These are phyloP conservation scores for Pseudocercospora eumusae DNA, from an alignment of 2,329 filamentous ascomycete species.

Conservation along the genomic window DNA sequence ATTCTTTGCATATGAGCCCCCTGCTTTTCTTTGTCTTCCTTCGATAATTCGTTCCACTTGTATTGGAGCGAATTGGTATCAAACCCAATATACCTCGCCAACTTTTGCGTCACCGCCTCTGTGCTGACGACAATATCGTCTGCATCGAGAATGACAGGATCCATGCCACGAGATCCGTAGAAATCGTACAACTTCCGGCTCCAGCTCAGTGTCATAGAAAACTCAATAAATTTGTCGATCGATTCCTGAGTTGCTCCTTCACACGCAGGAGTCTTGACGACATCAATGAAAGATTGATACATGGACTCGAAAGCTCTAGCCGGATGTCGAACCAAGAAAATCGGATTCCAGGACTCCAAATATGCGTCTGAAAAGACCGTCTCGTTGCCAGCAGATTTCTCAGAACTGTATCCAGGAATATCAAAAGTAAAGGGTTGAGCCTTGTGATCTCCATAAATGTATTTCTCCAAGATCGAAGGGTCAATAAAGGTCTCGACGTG, in stretches of 20 bases:
- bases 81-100: conserved; percentile 11
- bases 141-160: conserved; percentile 11
- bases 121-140: conserved; percentile 14
- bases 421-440: not conserved
- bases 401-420: conserved; percentile 11
- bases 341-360: conserved; percentile 11
- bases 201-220: conserved; percentile 3
- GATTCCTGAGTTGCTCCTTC: not conserved
- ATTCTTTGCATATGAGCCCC: conserved; percentile 6
- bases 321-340: conserved; percentile 15
- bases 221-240: not conserved
- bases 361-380: conserved; percentile 14
- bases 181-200: conserved; percentile 14
- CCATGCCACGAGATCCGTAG: conserved; percentile 10
- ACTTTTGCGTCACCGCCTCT: conserved; percentile 6
- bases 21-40: conserved; percentile 8
- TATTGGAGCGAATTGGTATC: conserved; percentile 6
- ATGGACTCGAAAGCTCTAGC: conserved; percentile 14
- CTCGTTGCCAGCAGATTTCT: conserved; percentile 7
- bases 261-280: conserved; percentile 7
- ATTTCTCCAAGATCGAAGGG: conserved; percentile 3
- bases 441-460: conserved; percentile 6
- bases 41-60: conserved; percentile 3
- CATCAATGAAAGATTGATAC: conserved; percentile 1
- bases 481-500: conserved; percentile 11